Conservation (phyloP, 108 stramenopile species). For the Fistulifera solaris region DNA sequence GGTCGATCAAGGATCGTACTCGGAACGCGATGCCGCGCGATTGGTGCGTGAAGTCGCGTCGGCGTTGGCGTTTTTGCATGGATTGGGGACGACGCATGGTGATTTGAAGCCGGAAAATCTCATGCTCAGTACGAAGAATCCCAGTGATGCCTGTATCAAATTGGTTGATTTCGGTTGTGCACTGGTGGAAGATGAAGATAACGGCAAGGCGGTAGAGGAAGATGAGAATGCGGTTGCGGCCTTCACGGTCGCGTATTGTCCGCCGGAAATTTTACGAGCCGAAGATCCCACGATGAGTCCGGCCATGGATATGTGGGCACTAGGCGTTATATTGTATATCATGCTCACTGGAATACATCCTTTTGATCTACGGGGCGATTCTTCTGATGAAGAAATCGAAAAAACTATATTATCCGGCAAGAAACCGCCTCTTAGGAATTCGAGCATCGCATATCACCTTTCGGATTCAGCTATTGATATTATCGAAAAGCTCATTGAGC, state of each 20-base stretch:
- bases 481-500: constrained; percentile 56
- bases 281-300: constrained; percentile 13
- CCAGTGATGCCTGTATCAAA: constrained; percentile 46
- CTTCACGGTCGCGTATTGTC: constrained; percentile 69
- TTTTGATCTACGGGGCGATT: constrained; percentile 54
- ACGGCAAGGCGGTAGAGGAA: constrained; percentile 7
- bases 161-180: constrained; percentile 88
- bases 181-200: constrained; percentile 21
- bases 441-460: constrained; percentile 35
- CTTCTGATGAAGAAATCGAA: constrained; percentile 56
- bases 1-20: constrained; percentile 62
- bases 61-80: constrained; percentile 65
- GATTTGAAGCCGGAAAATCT: constrained; percentile 84
- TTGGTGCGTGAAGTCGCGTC: constrained; percentile 58
- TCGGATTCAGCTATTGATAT: constrained; percentile 64
- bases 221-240: constrained; percentile 10
- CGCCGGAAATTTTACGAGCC: constrained; percentile 52
- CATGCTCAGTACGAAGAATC: constrained; percentile 44
- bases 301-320: constrained; percentile 62
- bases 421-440: constrained; percentile 28
- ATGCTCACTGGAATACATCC: constrained; percentile 82
- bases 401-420: constrained; percentile 28
- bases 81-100: constrained; percentile 56
- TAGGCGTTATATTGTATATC: constrained; percentile 81
- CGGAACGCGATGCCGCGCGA: constrained; percentile 61